These are phyloP conservation scores for Spatholobus suberectus DNA, from an alignment of 306 rosid genomes.

Conservation along the genomic window DNA sequence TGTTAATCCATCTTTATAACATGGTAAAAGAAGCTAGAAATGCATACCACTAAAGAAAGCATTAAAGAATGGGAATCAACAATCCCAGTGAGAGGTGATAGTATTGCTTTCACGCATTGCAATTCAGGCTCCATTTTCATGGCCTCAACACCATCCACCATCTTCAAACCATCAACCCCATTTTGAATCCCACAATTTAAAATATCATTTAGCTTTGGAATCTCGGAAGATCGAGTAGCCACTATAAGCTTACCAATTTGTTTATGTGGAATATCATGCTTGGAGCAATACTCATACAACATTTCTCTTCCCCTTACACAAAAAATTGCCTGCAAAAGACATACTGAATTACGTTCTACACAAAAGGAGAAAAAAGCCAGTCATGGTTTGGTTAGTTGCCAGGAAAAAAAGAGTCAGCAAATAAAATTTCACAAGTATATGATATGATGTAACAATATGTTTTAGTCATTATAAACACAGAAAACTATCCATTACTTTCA, in stretches of 20 bases:
- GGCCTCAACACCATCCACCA: slow-evolving; percentile 77
- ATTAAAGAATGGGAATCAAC: slow-evolving; percentile 87
- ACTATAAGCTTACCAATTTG: slow-evolving; percentile 90
- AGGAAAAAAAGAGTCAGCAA: neutral
- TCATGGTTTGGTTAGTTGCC: neutral
- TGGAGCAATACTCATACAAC: slow-evolving; percentile 75
- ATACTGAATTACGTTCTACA: slow-evolving; percentile 2
- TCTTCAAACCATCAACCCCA: slow-evolving; percentile 76
- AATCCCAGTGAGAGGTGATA: slow-evolving; percentile 85
- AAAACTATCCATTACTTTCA: neutral
- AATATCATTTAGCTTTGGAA: slow-evolving; percentile 66
- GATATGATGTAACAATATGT: neutral
- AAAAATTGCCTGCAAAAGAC: slow-evolving; percentile 60
- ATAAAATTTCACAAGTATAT: no score
- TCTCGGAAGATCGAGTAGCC: slow-evolving; percentile 78
- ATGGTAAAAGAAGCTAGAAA: slow-evolving; percentile 33
- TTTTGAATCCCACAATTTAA: slow-evolving; percentile 65
- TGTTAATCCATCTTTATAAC: slow-evolving; percentile 19
- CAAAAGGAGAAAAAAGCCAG: neutral
- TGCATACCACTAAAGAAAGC: slow-evolving; percentile 84
- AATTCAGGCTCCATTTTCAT: slow-evolving; percentile 88
- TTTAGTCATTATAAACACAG: neutral
- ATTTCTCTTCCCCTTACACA: slow-evolving; percentile 87
- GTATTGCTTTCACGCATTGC: slow-evolving; percentile 76
- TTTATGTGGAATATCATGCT: slow-evolving; percentile 69